Evolutionary conservation across 1,284 basidiomycete species (phyloP), one percentile per base, ranked within the genome.

Genomic region (Coniophora puteana): DNA sequence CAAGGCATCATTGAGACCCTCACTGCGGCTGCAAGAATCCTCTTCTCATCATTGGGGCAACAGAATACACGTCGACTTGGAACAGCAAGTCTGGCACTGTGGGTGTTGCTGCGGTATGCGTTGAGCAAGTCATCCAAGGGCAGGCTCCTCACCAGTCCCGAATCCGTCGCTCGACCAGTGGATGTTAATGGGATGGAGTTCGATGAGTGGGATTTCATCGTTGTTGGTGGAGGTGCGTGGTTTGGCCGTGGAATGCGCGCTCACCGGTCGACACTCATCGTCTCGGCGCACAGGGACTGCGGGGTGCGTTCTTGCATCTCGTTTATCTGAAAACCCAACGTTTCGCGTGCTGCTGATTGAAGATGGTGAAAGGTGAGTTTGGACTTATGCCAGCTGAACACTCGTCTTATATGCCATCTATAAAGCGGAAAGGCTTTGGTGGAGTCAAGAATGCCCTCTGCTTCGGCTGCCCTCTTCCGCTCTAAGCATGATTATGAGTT

Each of bases 301-400:
- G 2, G 83, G 84, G 6, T 85, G 82, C 48, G 81, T 75, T 1
- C 67, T 86, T 25, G 83, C 83, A 4, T 68, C 78, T 3, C 69
- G 83, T 21, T 63, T 87, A 20, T 77, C 74, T 8, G 83, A 86
- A 55, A 68, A 80, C 46, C 62, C 74, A 1, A 65, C 61, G 5
- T 51, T 80, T 2, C 69, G 68, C 3, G 80, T 85, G 6, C 62
- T 86, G 14, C 54, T 86, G 8, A 65, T 86, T 26, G 84, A 87
- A 58, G 75, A 80, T 1, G 83, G 83, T 2, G 61, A 67, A 43
- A 86, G 81, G 83, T 82, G n/a, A n/a, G n/a, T n/a, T n/a, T n/a
- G n/a, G n/a, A n/a, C n/a, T n/a, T n/a, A n/a, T n/a, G n/a, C n/a
- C n/a, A n/a, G n/a, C n/a, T n/a, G n/a, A n/a, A n/a, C n/a, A n/a